These are phyloP conservation scores for Capsicum pubescens DNA, from an alignment of 257 asterid species.

Conservation along the genomic window DNA sequence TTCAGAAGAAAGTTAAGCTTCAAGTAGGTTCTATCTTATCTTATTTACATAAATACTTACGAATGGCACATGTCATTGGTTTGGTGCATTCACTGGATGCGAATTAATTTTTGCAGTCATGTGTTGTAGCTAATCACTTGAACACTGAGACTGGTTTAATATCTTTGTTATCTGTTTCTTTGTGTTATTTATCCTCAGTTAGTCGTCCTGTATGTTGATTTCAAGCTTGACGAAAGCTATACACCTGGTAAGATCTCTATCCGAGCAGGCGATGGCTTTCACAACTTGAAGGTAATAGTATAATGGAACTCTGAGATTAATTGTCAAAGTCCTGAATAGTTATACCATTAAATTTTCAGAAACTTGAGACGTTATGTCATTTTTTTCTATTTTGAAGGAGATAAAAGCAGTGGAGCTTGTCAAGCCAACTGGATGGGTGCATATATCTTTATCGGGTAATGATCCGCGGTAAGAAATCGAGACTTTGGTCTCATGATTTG, in stretches of 20 bases:
- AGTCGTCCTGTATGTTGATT: slow-evolving; percentile 82
- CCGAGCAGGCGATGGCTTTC: slow-evolving; percentile 96
- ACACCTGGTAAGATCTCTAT: slow-evolving; percentile 90
- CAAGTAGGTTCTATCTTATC: slow-evolving; percentile 46
- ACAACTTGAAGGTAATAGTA: slow-evolving; percentile 78
- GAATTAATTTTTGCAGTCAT: background rate
- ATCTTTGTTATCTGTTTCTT: background rate
- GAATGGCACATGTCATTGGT: background rate
- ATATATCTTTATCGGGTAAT: slow-evolving; percentile 82
- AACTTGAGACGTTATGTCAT: background rate
- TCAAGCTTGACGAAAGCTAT: slow-evolving; percentile 97
- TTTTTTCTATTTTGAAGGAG: slow-evolving; percentile 56
- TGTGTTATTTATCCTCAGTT: slow-evolving; percentile 35
- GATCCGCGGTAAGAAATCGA: slow-evolving; percentile 74
- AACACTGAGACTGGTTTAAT: background rate
- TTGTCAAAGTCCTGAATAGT: background rate
- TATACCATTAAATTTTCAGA: background rate
- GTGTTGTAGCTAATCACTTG: background rate
- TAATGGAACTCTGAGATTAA: slow-evolving; percentile 10
- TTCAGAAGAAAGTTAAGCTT: slow-evolving; percentile 91
- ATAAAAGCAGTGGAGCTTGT: slow-evolving; percentile 83
- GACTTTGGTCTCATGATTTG: slow-evolving; percentile 16
- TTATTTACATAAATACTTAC: background rate
- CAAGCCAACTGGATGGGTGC: slow-evolving; percentile 93
- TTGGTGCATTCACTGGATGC: background rate